Conservation (phyloP, 2,329 filamentous ascomycete genomes). For the Aspergillus sp. region DNA sequence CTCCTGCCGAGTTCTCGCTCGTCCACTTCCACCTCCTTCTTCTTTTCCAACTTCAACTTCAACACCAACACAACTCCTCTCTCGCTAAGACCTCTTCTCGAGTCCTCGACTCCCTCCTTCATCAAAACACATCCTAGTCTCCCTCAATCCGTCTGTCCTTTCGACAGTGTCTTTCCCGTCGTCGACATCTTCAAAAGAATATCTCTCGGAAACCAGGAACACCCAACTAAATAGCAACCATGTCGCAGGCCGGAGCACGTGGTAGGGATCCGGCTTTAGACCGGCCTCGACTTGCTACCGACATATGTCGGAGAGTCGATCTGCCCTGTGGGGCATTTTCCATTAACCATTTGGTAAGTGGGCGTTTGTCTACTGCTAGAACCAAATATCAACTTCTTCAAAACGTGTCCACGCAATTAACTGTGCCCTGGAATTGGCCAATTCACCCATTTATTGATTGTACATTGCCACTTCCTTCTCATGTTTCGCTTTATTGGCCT, state of each 20-base stretch:
- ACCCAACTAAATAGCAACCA: background rate
- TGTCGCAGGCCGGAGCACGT: background rate
- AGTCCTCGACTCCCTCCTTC: background rate
- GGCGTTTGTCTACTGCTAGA: background rate
- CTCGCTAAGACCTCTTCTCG: background rate
- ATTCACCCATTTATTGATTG: background rate
- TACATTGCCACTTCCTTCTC: background rate
- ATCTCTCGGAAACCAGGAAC: background rate
- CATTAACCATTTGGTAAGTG: slow-evolving; percentile 26
- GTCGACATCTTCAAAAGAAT: background rate
- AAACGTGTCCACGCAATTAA: background rate
- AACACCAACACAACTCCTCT: background rate
- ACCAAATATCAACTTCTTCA: background rate
- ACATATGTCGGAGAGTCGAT: slow-evolving; percentile 26
- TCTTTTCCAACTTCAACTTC: background rate
- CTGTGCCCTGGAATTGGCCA: background rate
- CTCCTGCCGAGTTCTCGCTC: background rate
- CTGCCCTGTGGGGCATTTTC: slow-evolving; percentile 23
- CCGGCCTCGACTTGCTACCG: slow-evolving; percentile 16
- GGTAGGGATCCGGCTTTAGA: slow-evolving; percentile 25
- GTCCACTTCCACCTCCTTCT: background rate
- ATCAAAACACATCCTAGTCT: background rate
- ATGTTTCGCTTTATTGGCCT: background rate
- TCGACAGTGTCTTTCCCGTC: background rate
- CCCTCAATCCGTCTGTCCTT: background rate